These are phyloP conservation scores for Durusdinium trenchii DNA, from an alignment of 73 alveolate species.

Conservation along the genomic window DNA sequence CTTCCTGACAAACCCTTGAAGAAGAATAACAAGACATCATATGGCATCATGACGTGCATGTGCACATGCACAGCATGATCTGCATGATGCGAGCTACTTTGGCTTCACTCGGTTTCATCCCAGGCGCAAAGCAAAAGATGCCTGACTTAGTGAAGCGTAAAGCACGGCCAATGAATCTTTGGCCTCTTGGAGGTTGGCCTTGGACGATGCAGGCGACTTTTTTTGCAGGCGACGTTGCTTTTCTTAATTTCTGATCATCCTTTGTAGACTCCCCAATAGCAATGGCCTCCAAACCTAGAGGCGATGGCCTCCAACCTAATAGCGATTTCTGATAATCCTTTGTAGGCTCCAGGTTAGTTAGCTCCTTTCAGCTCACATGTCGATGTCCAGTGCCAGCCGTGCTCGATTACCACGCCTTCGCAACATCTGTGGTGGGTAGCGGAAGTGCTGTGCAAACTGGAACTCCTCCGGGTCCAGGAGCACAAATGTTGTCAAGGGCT, in stretches of 20 bases:
- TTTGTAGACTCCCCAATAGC: too few relatives aligned
- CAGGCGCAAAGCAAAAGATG: constrained; percentile 16
- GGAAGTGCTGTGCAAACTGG: neutral
- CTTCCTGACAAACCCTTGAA: neutral
- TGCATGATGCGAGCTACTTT: neutral
- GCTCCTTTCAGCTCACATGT: too few relatives aligned
- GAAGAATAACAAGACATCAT: neutral
- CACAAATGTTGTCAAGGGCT: neutral
- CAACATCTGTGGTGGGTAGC: neutral
- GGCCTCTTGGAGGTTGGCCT: too few relatives aligned
- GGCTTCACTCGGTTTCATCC: neutral
- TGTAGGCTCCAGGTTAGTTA: too few relatives aligned
- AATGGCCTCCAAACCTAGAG: too few relatives aligned
- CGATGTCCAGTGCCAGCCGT: too few relatives aligned
- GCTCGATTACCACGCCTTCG: neutral
- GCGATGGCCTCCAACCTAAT: too few relatives aligned
- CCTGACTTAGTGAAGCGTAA: constrained; percentile 74
- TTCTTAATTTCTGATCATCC: too few relatives aligned
- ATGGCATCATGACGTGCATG: too few relatives aligned
- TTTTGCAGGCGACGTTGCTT: too few relatives aligned
- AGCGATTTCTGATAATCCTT: too few relatives aligned
- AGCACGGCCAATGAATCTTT: constrained; percentile 6
- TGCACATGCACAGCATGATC: neutral
- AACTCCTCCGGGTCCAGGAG: neutral
- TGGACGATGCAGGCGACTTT: too few relatives aligned